Percentiles rank a stretch among this genome's conserved stretches.
Evolutionary conservation across 2,329 filamentous ascomycete genomes (phyloP).

Genomic region (Proliferodiscus dingleyae): DNA sequence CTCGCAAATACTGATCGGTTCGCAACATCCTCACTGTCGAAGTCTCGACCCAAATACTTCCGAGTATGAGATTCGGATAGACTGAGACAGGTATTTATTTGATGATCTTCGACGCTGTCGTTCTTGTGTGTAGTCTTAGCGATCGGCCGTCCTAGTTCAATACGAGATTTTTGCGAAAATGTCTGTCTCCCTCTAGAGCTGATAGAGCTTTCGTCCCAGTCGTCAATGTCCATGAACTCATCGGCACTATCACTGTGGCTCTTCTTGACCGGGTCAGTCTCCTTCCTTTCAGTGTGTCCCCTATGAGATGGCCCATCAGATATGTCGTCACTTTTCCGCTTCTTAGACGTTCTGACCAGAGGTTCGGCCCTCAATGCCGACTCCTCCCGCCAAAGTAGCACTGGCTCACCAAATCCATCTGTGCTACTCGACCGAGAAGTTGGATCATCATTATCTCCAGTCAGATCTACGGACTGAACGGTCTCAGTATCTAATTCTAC

Average conservation of each 20-base stretch:
- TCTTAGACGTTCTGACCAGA: constrained; percentile 22
- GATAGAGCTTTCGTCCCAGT: constrained; percentile 9
- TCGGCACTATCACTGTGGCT: constrained; percentile 10
- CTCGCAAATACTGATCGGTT: constrained; percentile 1
- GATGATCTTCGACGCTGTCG: constrained; percentile 14
- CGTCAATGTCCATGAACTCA: constrained; percentile 32
- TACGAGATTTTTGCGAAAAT: neutral
- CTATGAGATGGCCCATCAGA: constrained; percentile 13
- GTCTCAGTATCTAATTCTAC: constrained; percentile 13
- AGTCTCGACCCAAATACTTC: constrained; percentile 25
- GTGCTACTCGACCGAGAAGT: constrained; percentile 23
- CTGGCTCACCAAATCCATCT: constrained; percentile 20
- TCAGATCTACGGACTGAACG: constrained; percentile 31
- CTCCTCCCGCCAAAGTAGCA: constrained; percentile 25
- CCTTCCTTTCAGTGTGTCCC: constrained; percentile 8
- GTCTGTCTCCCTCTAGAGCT: constrained; percentile 4
- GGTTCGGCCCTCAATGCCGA: constrained; percentile 27
- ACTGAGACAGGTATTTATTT: constrained; percentile 25
- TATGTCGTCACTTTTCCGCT: constrained; percentile 32
- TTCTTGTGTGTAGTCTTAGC: constrained; percentile 11
- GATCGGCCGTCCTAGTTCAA: constrained; percentile 9
- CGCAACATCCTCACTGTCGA: constrained; percentile 6
- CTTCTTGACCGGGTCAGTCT: neutral
- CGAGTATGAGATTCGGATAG: constrained; percentile 23
- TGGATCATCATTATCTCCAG: constrained; percentile 20